Conservation (phyloP, 148 eudicot genomes). For the Persicaria tinctoria region DNA sequence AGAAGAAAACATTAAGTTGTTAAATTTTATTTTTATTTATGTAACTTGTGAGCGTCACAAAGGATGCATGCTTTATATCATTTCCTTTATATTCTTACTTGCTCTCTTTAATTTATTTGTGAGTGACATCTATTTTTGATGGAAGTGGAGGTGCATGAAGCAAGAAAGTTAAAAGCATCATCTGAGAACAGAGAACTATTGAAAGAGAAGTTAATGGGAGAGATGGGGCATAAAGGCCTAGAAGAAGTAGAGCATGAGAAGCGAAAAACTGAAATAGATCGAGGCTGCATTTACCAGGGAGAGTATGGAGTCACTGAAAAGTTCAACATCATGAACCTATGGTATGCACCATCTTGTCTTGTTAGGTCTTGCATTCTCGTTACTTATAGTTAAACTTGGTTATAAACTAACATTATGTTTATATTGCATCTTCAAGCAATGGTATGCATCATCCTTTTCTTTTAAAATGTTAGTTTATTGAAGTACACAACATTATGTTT, state of each 20-base stretch:
- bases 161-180: constrained; percentile 65
- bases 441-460: too few species aligned
- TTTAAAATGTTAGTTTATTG: too few species aligned
- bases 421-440: too few species aligned
- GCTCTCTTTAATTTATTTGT: constrained; percentile 3
- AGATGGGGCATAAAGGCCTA: constrained; percentile 61
- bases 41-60: neutral
- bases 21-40: neutral
- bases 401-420: neutral
- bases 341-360: constrained; percentile 28
- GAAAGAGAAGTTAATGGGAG: constrained; percentile 80
- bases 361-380: neutral
- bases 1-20: neutral
- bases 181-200: constrained; percentile 64
- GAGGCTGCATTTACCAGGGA: constrained; percentile 33
- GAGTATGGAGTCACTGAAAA: constrained; percentile 23
- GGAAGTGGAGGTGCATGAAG: constrained; percentile 90
- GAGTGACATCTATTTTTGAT: constrained; percentile 13
- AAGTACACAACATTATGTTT: too few species aligned
- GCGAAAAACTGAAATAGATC: constrained; percentile 48
- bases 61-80: neutral
- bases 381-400: neutral
- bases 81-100: neutral
- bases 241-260: constrained; percentile 59
- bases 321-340: constrained; percentile 45